These are phyloP conservation scores for Rhodosporidiobolus odoratus DNA, from an alignment of 768 basidiomycete species.

Conservation along the genomic window DNA sequence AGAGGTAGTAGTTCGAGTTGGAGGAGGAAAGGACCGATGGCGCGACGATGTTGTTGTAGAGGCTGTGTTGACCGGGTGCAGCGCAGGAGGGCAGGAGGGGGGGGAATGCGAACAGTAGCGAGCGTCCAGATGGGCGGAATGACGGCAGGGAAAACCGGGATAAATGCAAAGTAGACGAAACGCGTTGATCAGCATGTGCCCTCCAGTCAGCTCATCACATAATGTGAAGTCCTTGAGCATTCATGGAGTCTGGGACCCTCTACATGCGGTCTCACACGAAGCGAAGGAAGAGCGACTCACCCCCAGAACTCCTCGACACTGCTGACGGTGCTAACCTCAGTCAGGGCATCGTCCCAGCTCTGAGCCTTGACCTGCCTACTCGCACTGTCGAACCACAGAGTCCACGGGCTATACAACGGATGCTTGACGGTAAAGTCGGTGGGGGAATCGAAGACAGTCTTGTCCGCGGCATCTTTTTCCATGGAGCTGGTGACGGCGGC, in stretches of 20 bases:
- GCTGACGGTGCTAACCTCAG: slow-evolving; percentile 89
- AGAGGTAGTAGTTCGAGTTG: slow-evolving; percentile 99
- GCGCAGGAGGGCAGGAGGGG: neutral
- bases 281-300: slow-evolving; percentile 50
- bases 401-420: slow-evolving; percentile 47
- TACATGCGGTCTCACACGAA: too few relatives aligned
- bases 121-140: too few relatives aligned
- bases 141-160: too few relatives aligned
- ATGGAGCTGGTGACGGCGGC: slow-evolving; percentile 6
- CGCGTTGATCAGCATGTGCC: too few relatives aligned
- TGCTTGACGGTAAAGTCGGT: slow-evolving; percentile 97
- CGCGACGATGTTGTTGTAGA: slow-evolving; percentile 96
- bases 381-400: slow-evolving; percentile 93
- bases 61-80: slow-evolving; percentile 48
- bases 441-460: slow-evolving; percentile 89
- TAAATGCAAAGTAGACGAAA: too few relatives aligned
- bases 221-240: too few relatives aligned
- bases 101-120: too few relatives aligned
- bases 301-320: slow-evolving; percentile 99
- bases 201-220: too few relatives aligned
- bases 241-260: too few relatives aligned
- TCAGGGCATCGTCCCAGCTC: slow-evolving; percentile 98
- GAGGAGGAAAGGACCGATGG: slow-evolving; percentile 76
- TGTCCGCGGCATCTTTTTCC: slow-evolving; percentile 45
- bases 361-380: slow-evolving; percentile 62